Evolutionary conservation across 164 flowering plant species (phyloP).

Genomic region (Warburgia ugandensis): DNA sequence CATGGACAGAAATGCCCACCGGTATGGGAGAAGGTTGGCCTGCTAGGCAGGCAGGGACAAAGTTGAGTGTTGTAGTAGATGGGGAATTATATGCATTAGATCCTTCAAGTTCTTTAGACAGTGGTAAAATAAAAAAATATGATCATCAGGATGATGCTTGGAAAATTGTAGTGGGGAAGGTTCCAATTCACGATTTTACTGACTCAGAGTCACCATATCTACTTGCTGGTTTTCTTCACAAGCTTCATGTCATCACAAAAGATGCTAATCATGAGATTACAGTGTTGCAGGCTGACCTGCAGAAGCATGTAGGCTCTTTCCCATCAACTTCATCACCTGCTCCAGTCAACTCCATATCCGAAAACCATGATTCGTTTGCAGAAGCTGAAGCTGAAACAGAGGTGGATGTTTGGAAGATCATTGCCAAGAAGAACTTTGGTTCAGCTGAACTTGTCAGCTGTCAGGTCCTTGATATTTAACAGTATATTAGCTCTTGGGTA

Average conservation of each 20-base stretch:
- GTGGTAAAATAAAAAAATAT: slow-evolving; percentile 69
- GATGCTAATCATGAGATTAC: slow-evolving; percentile 37
- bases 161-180: slow-evolving; percentile 66
- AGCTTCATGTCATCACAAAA: slow-evolving; percentile 79
- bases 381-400: slow-evolving; percentile 20
- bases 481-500: not conserved
- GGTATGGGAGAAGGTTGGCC: slow-evolving; percentile 99
- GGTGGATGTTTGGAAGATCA: slow-evolving; percentile 37
- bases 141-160: slow-evolving; percentile 70
- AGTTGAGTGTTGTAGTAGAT: slow-evolving; percentile 75
- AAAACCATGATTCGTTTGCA: slow-evolving; percentile 12
- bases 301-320: slow-evolving; percentile 4
- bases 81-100: slow-evolving; percentile 81
- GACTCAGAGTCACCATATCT: slow-evolving; percentile 78
- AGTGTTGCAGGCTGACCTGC: slow-evolving; percentile 43
- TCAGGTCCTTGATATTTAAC: slow-evolving; percentile 48
- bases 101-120: slow-evolving; percentile 69
- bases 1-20: slow-evolving; percentile 84
- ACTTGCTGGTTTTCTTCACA: slow-evolving; percentile 69
- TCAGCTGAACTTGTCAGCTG: slow-evolving; percentile 60
- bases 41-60: slow-evolving; percentile 86
- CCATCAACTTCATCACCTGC: not conserved
- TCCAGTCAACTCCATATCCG: slow-evolving; percentile 11
- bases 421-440: slow-evolving; percentile 38
- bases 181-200: slow-evolving; percentile 53